Base-by-base conservation (phyloP, 441 rosid genomes). In the Gossypium schwendimanii region DNA sequence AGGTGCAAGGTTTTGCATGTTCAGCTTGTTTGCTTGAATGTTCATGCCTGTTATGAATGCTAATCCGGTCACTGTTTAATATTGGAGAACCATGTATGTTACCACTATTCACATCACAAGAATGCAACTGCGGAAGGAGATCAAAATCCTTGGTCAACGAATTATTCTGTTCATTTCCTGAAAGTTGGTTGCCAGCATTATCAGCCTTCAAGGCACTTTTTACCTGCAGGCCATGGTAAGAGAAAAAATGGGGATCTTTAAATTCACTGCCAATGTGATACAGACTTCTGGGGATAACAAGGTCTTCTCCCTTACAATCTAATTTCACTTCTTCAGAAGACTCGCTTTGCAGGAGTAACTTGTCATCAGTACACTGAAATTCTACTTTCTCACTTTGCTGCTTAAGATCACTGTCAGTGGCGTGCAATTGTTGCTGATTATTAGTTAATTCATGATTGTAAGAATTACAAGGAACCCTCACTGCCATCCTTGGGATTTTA, bases 361-460 rank as follows among this genome's bases (percentile, higher is more conserved):
- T 73, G 65, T 72, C 65, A 59, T 73, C 74, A 47, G 63, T 80
- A 66, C 49, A 81, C 75, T 74, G 74, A 47, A 69, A 21, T 41
- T 77, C 78, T 59, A 53, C 59, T 57, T 81, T 70, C 53, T 79
- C 77, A 76, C 49, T 66, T 24, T 78, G 62, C 41, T 72, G 74
- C 73, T 58, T 75, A 63, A 63, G 75, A 80, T 76, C 83, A 73
- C 66, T 66, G 76, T 47, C 71, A 69, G 14, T 61, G 63, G 54
- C 47, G 21, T 60, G 76, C 77, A 75, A 69, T 68, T 76, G 81
- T 72, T 63, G 82, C 84, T 65, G 74, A 44, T 50, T 71, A 52
- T 75, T 76, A 71, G 62, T 60, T 47, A 9, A 71, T 64, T 72
- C 81, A 79, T 67, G 68, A 71, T 70, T 79, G 70, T 63, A 8